phyloP scores from a whole-genome alignment of 2,329 filamentous ascomycete genomes.

The Trichophyton schoenleinii region DNA sequence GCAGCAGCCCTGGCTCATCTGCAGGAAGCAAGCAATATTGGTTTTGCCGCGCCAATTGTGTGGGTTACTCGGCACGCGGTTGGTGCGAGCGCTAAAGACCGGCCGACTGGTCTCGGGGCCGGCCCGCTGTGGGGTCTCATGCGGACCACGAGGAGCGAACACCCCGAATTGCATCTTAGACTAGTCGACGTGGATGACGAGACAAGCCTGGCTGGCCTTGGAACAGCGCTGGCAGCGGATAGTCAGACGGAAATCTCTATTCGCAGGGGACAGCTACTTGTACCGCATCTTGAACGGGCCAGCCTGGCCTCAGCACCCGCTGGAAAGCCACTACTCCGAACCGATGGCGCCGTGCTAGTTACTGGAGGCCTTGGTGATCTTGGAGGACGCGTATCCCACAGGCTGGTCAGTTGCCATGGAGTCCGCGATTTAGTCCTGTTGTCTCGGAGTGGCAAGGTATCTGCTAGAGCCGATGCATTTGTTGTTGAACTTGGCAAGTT shows the following conservation, averaged over 20 bases:
- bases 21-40: not conserved
- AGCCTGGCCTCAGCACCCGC: not conserved
- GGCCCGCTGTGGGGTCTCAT: constrained; percentile 3
- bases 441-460: constrained; percentile 16
- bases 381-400: constrained; percentile 4
- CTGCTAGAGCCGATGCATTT: constrained; percentile 6
- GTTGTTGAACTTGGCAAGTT: constrained; percentile 2
- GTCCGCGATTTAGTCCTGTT: constrained; percentile 22
- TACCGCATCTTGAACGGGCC: not conserved
- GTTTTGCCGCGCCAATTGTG: constrained; percentile 5
- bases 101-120: not conserved
- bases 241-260: not conserved
- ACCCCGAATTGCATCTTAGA: constrained; percentile 2
- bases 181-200: constrained; percentile 6
- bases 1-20: not conserved
- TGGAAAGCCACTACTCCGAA: not conserved
- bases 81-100: not conserved
- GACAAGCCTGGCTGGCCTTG: not conserved
- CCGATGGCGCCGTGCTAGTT: not conserved
- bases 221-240: not conserved
- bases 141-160: constrained; percentile 5
- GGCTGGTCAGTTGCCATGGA: constrained; percentile 11
- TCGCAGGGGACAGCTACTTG: not conserved
- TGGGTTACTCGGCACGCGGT: constrained; percentile 7
- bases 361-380: constrained; percentile 8